phyloP scores from a whole-genome alignment of 768 basidiomycete species.

The Hypholoma sublateritium region DNA sequence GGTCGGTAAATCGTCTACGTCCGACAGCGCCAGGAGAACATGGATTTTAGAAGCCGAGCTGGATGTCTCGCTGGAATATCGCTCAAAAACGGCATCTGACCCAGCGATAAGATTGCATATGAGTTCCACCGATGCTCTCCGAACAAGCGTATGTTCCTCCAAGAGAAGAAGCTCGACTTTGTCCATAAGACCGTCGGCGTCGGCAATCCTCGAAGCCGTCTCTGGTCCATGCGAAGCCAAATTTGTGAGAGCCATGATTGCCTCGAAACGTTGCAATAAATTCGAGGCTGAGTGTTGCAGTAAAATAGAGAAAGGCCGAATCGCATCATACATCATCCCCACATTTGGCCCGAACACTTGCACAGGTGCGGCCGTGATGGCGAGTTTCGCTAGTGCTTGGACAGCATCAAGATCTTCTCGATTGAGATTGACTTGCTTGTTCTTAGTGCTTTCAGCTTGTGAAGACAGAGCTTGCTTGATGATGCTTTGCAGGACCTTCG shows the following conservation, averaged over 20 bases:
- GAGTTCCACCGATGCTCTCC: slow-evolving; percentile 88
- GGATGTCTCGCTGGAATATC: slow-evolving; percentile 55
- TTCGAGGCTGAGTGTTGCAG: slow-evolving; percentile 68
- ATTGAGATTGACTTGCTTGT: slow-evolving; percentile 33
- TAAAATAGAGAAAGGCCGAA: slow-evolving; percentile 76
- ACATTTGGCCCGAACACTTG: slow-evolving; percentile 89
- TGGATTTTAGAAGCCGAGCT: slow-evolving; percentile 64
- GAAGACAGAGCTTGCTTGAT: slow-evolving; percentile 50
- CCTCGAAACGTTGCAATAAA: slow-evolving; percentile 87
- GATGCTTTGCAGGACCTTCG: slow-evolving; percentile 59
- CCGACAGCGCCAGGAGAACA: slow-evolving; percentile 80
- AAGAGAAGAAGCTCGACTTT: slow-evolving; percentile 73
- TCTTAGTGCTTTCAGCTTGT: slow-evolving; percentile 22
- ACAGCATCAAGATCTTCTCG: slow-evolving; percentile 57
- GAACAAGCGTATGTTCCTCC: slow-evolving; percentile 80
- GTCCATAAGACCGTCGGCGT: slow-evolving; percentile 56
- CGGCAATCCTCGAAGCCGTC: slow-evolving; percentile 65
- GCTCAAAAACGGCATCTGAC: slow-evolving; percentile 72
- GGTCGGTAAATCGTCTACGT: slow-evolving; percentile 84
- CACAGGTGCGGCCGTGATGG: slow-evolving; percentile 88
- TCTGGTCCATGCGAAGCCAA: slow-evolving; percentile 76
- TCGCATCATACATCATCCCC: slow-evolving; percentile 75
- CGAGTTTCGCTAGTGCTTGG: slow-evolving; percentile 89
- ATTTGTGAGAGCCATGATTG: slow-evolving; percentile 95
- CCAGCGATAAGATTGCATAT: slow-evolving; percentile 88